Evolutionary conservation across 108 stramenopile genomes (phyloP), one percentile per base, ranked within the genome.

Genomic region (Aurantiochytrium sp.): DNA sequence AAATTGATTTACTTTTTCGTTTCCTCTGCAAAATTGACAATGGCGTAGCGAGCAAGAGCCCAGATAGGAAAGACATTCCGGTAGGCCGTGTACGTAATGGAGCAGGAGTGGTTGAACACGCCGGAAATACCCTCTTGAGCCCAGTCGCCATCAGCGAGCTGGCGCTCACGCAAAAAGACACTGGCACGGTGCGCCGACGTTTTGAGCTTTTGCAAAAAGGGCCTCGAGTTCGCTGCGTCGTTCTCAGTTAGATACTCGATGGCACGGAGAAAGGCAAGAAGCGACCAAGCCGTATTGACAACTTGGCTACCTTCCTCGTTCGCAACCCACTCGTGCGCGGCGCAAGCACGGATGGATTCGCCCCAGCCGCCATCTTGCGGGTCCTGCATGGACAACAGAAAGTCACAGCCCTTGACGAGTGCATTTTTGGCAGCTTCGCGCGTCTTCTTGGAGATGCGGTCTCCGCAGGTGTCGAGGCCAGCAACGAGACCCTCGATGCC

Each of bases 71-170:
- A 99, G 16, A 98, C 94, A 91, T 99, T 99, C 58, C 99, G 95
- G 91, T 99, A 99, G 10, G 96, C 95, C n/a, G 98, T 98, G 95
- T 99, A 99, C 12, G 99, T 98, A 91, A 99, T 99, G 55, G 98
- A 97, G 91, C 97, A 97, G 42, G 96, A 95, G 88, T 98, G 95
- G 90, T 99, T 99, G 92, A 99, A 99, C 5, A 99, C 98, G 58
- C 99, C 99, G 29, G 97, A 93, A 59, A 98, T 97, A n/a, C 97
- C 97, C 93, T 99, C 98, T 76, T 99, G 99, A 21, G 96, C 96
- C 98, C 98, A 99, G 90, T 99, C 99, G 8, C 99, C 99, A 71
- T 91, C 92, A 3, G 94, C 93, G 23, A 98, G 94, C 94, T 99
- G 98, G 64, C 96, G 92, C 57, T 90, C 91, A 92, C 96, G 95